These are phyloP conservation scores for Alternaria hordeiaustralica DNA, from an alignment of 2,329 filamentous ascomycete genomes.

Conservation along the genomic window DNA sequence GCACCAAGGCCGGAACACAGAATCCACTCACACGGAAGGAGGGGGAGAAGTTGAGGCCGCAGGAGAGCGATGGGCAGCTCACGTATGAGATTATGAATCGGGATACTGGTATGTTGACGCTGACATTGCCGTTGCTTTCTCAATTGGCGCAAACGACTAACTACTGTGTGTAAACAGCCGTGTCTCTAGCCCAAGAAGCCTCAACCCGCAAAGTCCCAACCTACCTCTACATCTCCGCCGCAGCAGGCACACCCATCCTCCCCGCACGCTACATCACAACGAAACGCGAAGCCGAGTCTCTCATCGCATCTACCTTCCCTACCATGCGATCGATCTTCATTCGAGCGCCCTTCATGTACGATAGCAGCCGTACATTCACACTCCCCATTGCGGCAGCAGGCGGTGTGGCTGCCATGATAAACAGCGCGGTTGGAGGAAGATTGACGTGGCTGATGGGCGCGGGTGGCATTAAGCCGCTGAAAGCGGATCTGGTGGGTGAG, in stretches of 20 bases:
- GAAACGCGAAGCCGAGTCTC: slow-evolving; percentile 86
- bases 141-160: background rate
- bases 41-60: slow-evolving; percentile 66
- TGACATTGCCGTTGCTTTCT: background rate
- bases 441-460: slow-evolving; percentile 80
- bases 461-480: slow-evolving; percentile 83
- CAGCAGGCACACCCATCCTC: slow-evolving; percentile 82
- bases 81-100: slow-evolving; percentile 99
- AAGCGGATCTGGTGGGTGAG: slow-evolving; percentile 85
- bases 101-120: slow-evolving; percentile 63
- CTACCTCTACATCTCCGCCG: slow-evolving; percentile 90
- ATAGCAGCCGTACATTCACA: slow-evolving; percentile 80
- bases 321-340: slow-evolving; percentile 81
- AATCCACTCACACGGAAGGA: slow-evolving; percentile 72
- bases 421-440: slow-evolving; percentile 76
- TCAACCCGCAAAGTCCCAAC: slow-evolving; percentile 67
- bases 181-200: slow-evolving; percentile 81
- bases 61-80: slow-evolving; percentile 75
- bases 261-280: slow-evolving; percentile 87
- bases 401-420: slow-evolving; percentile 76
- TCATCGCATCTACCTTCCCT: slow-evolving; percentile 75
- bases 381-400: slow-evolving; percentile 82
- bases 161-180: slow-evolving; percentile 56
- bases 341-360: slow-evolving; percentile 87
- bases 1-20: slow-evolving; percentile 65